Conservation (phyloP, 73 alveolate genomes). For the Stentor roeselii region DNA sequence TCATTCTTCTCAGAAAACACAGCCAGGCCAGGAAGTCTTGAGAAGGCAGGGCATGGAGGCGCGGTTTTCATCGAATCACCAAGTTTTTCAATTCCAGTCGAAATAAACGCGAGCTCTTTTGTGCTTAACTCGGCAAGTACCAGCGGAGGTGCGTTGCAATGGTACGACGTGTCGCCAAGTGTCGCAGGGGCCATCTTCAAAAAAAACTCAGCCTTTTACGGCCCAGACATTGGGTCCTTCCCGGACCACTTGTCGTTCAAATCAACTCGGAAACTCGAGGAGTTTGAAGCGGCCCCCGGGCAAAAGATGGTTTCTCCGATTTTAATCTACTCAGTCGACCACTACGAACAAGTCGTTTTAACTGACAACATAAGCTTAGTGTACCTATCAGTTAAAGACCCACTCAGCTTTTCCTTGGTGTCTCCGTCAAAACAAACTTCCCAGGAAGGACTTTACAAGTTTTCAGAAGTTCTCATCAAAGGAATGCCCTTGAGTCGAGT, state of each 20-base stretch:
- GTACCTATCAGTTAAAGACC: neutral
- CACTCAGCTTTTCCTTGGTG: neutral
- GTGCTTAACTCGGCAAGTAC: neutral
- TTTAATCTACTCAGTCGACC: neutral
- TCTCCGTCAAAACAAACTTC: neutral
- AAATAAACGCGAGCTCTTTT: neutral
- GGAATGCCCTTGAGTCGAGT: neutral
- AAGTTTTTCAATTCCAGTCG: neutral
- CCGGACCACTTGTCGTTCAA: neutral
- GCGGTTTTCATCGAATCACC: neutral
- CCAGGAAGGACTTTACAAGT: neutral
- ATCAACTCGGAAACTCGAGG: neutral
- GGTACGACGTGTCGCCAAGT: neutral
- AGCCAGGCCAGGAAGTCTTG: neutral
- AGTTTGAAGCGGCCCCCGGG: slow-evolving; percentile 8
- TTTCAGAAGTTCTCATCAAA: neutral
- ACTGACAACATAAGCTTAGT: neutral
- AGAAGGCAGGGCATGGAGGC: neutral
- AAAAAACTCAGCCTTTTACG: neutral
- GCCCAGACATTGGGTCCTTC: neutral
- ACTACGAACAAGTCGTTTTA: slow-evolving; percentile 7
- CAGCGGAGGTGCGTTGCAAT: slow-evolving; percentile 15
- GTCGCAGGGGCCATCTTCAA: neutral
- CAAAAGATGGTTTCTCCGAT: neutral
- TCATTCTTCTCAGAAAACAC: neutral